Percentiles rank a stretch among this genome's conserved stretches.
Conservation (phyloP, 2,329 filamentous ascomycete genomes). For the Fusarium sp. region DNA sequence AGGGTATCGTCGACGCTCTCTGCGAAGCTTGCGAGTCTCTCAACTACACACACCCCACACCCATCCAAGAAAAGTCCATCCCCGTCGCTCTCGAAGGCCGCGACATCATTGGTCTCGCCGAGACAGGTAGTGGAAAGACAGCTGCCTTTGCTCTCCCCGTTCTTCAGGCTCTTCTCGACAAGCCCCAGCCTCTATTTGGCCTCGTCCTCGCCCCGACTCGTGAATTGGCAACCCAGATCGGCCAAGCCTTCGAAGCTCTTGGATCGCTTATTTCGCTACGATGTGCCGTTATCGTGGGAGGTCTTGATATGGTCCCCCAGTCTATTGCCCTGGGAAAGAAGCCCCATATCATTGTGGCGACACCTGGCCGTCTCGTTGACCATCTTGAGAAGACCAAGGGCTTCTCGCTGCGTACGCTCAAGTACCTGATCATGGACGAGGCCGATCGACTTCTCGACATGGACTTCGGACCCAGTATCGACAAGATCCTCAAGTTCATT, state of each 20-base stretch:
- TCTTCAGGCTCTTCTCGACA: constrained; percentile 88
- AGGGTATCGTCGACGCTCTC: constrained; percentile 87
- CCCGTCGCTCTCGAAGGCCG: constrained; percentile 82
- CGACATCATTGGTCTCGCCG: constrained; percentile 93
- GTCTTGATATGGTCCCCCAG: constrained; percentile 95
- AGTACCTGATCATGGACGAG: constrained; percentile 95
- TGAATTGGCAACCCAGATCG: constrained; percentile 93
- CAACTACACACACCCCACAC: constrained; percentile 87
- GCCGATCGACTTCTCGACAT: constrained; percentile 92
- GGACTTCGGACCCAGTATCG: constrained; percentile 91
- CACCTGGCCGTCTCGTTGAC: constrained; percentile 88
- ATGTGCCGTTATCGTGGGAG: constrained; percentile 88
- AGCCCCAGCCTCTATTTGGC: constrained; percentile 87
- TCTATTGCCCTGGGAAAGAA: constrained; percentile 94
- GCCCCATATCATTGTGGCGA: constrained; percentile 93
- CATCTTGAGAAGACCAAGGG: constrained; percentile 98
- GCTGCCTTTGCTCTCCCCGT: constrained; percentile 95
- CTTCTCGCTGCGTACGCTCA: constrained; percentile 84
- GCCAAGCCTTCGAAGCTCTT: constrained; percentile 87
- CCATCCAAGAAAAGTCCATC: constrained; percentile 89
- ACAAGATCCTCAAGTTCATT: constrained; percentile 92
- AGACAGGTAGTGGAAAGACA: constrained; percentile 96
- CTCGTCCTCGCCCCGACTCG: constrained; percentile 92
- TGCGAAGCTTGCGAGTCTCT: constrained; percentile 89
- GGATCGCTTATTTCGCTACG: constrained; percentile 90